A percentile compares a stretch with the other conserved stretches of the same genome.
Evolutionary conservation across 495 filamentous ascomycete genomes (phyloP).

Genomic region (Aspergillus egyptiacus): DNA sequence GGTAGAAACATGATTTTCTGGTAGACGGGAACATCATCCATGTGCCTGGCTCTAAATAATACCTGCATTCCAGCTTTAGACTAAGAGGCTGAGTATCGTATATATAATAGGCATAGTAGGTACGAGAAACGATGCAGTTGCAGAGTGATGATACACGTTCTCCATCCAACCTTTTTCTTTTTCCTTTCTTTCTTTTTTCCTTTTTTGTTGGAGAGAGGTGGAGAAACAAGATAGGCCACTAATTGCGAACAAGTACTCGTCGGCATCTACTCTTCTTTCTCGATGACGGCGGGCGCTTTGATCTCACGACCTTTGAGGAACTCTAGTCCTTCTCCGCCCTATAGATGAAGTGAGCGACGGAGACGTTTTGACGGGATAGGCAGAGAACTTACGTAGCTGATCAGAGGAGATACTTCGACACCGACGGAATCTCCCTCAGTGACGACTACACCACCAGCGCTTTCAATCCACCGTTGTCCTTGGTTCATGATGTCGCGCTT

Average conservation of each 20-base stretch:
- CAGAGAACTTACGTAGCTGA: conserved; percentile 82
- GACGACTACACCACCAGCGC: conserved; percentile 68
- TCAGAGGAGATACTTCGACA: conserved; percentile 86
- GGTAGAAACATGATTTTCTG: background rate
- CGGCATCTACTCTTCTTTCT: conserved; percentile 55
- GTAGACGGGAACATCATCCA: too few relatives aligned
- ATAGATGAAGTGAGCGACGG: conserved; percentile 21
- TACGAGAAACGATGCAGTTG: too few relatives aligned
- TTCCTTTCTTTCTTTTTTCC: too few relatives aligned
- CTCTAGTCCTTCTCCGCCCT: conserved; percentile 89
- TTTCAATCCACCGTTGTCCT: conserved; percentile 76
- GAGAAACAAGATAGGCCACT: background rate
- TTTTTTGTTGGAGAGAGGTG: too few relatives aligned
- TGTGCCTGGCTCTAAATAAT: too few relatives aligned
- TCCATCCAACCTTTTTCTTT: too few relatives aligned
- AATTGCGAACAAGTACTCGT: background rate
- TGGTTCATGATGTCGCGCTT: conserved; percentile 82
- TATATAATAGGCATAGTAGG: too few relatives aligned
- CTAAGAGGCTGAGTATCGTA: too few relatives aligned
- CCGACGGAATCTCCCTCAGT: conserved; percentile 63
- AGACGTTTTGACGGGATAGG: conserved; percentile 5
- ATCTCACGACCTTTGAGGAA: conserved; percentile 68
- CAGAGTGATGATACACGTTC: too few relatives aligned
- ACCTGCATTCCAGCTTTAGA: too few relatives aligned
- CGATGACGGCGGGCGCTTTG: conserved; percentile 68